Evolutionary conservation across 2,329 filamentous ascomycete species (phyloP).

Genomic region (Escovopsis sp.): DNA sequence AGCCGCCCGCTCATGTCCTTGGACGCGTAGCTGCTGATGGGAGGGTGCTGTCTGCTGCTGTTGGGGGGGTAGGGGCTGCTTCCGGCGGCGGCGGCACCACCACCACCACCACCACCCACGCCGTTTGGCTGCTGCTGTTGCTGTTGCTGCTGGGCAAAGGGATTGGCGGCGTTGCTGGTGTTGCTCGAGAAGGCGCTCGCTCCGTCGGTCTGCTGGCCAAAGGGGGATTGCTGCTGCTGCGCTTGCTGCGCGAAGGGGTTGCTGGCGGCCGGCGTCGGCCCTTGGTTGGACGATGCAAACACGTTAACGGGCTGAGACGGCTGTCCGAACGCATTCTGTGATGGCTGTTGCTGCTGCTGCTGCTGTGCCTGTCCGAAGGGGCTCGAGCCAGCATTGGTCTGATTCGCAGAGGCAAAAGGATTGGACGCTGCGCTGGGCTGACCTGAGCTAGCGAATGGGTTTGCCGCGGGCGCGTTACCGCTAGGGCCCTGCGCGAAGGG

Average conservation of each 20-base stretch:
- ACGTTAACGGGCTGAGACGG: neutral
- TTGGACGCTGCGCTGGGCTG: slow-evolving; percentile 5
- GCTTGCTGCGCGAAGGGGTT: slow-evolving; percentile 14
- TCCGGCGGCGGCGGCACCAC: neutral
- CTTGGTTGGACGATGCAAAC: neutral
- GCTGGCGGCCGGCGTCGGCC: slow-evolving; percentile 1
- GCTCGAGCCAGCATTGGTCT: slow-evolving; percentile 6
- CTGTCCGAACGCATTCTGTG: slow-evolving; percentile 15
- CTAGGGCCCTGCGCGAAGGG: slow-evolving; percentile 13
- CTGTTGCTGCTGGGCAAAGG: slow-evolving; percentile 14
- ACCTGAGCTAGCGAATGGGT: slow-evolving; percentile 14
- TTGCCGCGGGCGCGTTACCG: slow-evolving; percentile 11
- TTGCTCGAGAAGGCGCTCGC: slow-evolving; percentile 9
- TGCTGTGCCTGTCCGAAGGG: slow-evolving; percentile 11
- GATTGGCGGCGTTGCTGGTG: slow-evolving; percentile 10
- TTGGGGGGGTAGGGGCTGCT: slow-evolving; percentile 29
- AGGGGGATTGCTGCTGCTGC: slow-evolving; percentile 2
- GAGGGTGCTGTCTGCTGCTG: slow-evolving; percentile 30
- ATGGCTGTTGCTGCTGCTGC: neutral
- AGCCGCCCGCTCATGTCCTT: slow-evolving; percentile 31
- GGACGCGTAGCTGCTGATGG: slow-evolving; percentile 28
- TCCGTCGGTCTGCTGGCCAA: slow-evolving; percentile 15
- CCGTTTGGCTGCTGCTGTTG: slow-evolving; percentile 6
- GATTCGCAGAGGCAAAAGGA: slow-evolving; percentile 4
- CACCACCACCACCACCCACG: neutral